phyloP scores from a whole-genome alignment of 2,329 filamentous ascomycete genomes.

The Fusarium transvaalense region DNA sequence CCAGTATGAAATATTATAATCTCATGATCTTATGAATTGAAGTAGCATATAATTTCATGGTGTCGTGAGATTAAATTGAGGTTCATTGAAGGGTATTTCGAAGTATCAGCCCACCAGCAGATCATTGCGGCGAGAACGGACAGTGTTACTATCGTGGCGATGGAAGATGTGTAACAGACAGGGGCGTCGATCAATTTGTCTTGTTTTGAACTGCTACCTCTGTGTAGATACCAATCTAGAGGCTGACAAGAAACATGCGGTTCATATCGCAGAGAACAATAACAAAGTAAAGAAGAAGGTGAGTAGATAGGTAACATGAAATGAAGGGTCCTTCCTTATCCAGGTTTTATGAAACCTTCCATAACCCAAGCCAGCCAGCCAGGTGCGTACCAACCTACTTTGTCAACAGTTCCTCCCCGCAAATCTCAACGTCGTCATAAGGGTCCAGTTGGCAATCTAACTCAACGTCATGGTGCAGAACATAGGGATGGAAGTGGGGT shows the following conservation, averaged over 20 bases:
- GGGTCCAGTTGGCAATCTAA: slow-evolving; percentile 33
- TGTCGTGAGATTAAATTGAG: neutral
- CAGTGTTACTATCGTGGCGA: neutral
- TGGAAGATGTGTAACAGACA: neutral
- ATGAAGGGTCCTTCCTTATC: slow-evolving; percentile 10
- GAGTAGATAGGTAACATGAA: neutral
- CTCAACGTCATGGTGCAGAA: slow-evolving; percentile 41
- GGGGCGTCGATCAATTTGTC: slow-evolving; percentile 3
- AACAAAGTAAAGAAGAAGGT: neutral
- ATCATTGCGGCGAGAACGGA: slow-evolving; percentile 19
- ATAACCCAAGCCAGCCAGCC: neutral
- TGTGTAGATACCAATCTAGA: neutral
- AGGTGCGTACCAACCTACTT: neutral
- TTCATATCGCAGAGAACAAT: neutral
- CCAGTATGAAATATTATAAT: slow-evolving; percentile 5
- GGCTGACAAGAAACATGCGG: neutral
- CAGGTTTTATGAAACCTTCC: slow-evolving; percentile 9
- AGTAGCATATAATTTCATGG: neutral
- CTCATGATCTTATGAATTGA: neutral
- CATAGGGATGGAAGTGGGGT: slow-evolving; percentile 14
- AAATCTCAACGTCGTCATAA: slow-evolving; percentile 36
- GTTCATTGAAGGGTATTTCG: neutral
- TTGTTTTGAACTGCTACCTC: neutral
- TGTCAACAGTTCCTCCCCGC: slow-evolving; percentile 10
- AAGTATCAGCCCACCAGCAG: slow-evolving; percentile 22